Percentiles rank a stretch among this genome's conserved stretches.
Evolutionary conservation across 1,284 basidiomycete genomes (phyloP).

Genomic region (Flammula alnicola): DNA sequence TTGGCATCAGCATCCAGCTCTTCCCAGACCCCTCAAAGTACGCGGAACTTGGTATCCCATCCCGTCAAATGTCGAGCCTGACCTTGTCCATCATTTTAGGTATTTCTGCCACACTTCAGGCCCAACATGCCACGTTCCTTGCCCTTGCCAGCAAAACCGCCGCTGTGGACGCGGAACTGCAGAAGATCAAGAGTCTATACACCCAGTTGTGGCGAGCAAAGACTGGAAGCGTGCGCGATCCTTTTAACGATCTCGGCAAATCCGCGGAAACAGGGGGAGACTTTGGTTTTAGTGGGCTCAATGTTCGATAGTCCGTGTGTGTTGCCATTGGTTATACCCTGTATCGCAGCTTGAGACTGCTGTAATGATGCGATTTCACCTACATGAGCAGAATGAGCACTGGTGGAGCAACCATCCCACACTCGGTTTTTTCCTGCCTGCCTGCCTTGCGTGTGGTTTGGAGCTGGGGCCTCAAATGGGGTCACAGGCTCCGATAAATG

Average conservation of each 20-base stretch:
- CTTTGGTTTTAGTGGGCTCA: slow-evolving; percentile 50
- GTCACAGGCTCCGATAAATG: too few species aligned
- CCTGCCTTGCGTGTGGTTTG: neutral
- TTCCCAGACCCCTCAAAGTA: slow-evolving; percentile 78
- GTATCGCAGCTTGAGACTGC: neutral
- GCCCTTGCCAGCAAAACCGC: slow-evolving; percentile 75
- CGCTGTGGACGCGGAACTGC: slow-evolving; percentile 67
- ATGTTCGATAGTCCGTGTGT: slow-evolving; percentile 37
- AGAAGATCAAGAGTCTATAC: slow-evolving; percentile 70
- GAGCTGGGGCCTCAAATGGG: too few species aligned
- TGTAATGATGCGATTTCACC: neutral
- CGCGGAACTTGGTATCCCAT: slow-evolving; percentile 14
- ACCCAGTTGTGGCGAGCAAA: slow-evolving; percentile 70
- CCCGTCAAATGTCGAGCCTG: slow-evolving; percentile 11
- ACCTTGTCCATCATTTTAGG: slow-evolving; percentile 41
- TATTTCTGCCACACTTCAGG: slow-evolving; percentile 73
- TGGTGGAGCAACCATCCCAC: slow-evolving; percentile 1
- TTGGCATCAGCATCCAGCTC: slow-evolving; percentile 67
- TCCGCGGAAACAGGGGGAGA: slow-evolving; percentile 49
- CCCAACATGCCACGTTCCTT: slow-evolving; percentile 75
- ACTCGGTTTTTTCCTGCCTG: slow-evolving; percentile 9
- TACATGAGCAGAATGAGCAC: slow-evolving; percentile 13
- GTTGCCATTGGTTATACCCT: slow-evolving; percentile 14
- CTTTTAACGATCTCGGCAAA: slow-evolving; percentile 69
- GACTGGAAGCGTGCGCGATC: slow-evolving; percentile 75